These are phyloP conservation scores for Lolium perenne DNA, from an alignment of 176 grass and related monocot species.

Conservation along the genomic window DNA sequence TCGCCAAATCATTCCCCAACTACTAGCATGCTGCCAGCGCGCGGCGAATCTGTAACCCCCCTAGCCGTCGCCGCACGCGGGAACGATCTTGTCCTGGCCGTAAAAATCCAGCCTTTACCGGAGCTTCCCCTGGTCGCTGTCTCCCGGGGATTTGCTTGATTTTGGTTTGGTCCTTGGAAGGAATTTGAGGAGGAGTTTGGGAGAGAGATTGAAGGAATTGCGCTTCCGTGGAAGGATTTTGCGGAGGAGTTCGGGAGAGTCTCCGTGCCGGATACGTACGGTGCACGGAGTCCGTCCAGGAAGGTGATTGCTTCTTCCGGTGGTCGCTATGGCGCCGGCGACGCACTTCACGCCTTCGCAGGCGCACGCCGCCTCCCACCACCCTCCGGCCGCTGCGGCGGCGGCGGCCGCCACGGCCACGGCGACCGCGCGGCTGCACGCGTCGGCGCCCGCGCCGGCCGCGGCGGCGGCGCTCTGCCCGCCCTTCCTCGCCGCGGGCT, in stretches of 20 bases:
- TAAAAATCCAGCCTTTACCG: neutral
- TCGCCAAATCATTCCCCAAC: conserved; percentile 34
- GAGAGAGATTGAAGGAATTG: neutral
- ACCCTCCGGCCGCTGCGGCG: conserved; percentile 19
- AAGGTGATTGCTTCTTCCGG: conserved; percentile 27
- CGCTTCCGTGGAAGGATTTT: conserved; percentile 25
- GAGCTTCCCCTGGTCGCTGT: neutral
- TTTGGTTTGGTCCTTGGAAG: neutral
- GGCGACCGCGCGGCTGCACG: conserved; percentile 38
- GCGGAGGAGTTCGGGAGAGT: conserved; percentile 14
- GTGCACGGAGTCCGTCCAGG: neutral
- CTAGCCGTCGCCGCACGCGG: neutral
- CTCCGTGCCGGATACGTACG: conserved; percentile 10
- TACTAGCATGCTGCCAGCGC: conserved; percentile 9
- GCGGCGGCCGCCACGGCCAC: conserved; percentile 7
- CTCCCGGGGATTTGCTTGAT: neutral
- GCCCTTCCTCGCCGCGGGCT: conserved; percentile 38
- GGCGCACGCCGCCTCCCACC: conserved; percentile 56
- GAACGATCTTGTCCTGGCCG: neutral
- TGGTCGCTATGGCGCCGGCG: conserved; percentile 65
- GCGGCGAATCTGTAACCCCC: neutral
- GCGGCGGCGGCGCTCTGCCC: conserved; percentile 41
- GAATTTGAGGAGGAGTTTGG: conserved; percentile 35
- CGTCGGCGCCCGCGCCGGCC: conserved; percentile 15
- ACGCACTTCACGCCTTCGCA: conserved; percentile 77